These are phyloP conservation scores for Vitis rupestris DNA, from an alignment of 164 flowering plant species.

Conservation along the genomic window DNA sequence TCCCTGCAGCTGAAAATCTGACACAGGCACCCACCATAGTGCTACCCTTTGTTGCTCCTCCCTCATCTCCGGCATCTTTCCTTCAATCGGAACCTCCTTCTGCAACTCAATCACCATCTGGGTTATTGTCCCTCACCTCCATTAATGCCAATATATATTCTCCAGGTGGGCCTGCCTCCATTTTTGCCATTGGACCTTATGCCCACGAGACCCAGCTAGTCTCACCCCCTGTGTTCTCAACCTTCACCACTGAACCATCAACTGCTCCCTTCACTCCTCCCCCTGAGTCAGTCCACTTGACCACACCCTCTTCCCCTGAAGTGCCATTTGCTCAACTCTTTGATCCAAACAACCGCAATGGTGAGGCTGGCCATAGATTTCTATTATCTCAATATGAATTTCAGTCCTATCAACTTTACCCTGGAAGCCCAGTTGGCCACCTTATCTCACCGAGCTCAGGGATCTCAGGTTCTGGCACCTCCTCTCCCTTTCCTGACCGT, in stretches of 20 bases:
- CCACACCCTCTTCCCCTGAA: slow-evolving; percentile 98
- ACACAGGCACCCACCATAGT: slow-evolving; percentile 39
- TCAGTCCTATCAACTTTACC: slow-evolving; percentile 82
- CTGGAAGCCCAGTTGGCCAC: slow-evolving; percentile 93
- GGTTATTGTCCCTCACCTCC: slow-evolving; percentile 48
- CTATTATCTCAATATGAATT: slow-evolving; percentile 65
- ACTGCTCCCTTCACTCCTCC: slow-evolving; percentile 97
- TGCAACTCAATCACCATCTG: slow-evolving; percentile 74
- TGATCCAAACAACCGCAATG: slow-evolving; percentile 41
- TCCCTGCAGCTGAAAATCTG: slow-evolving; percentile 34
- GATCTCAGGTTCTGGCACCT: slow-evolving; percentile 81
- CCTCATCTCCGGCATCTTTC: slow-evolving; percentile 96
- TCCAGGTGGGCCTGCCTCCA: slow-evolving; percentile 74
- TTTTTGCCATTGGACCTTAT: slow-evolving; percentile 94
- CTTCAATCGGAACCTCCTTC: slow-evolving; percentile 91
- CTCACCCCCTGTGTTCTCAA: slow-evolving; percentile 93
- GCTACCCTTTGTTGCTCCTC: slow-evolving; percentile 91
- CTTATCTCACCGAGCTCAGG: slow-evolving; percentile 94
- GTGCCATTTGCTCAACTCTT: slow-evolving; percentile 93
- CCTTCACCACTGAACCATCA: slow-evolving; percentile 92
- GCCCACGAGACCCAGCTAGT: slow-evolving; percentile 95
- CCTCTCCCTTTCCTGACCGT: slow-evolving; percentile 81
- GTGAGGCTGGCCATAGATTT: slow-evolving; percentile 39
- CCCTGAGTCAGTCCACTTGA: slow-evolving; percentile 83
- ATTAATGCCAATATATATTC: slow-evolving; percentile 66